Evolutionary conservation across 176 grass and related monocot species (phyloP), one percentile per base, ranked within the genome.

Genomic region (Saccharum spontaneum): DNA sequence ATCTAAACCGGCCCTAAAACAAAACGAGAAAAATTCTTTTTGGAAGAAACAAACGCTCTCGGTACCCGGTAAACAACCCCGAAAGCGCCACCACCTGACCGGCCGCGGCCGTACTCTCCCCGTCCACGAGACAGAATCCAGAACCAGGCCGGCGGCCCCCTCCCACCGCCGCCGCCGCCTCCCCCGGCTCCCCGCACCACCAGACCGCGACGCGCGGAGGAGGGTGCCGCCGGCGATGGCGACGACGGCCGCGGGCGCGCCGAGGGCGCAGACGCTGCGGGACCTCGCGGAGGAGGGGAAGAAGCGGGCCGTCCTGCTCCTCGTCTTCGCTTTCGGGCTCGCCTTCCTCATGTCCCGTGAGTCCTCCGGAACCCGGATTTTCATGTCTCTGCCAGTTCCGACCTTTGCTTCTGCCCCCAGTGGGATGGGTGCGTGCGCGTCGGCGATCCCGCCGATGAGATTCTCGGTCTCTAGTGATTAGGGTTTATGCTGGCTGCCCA

Each of bases 301-400:
- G 89, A 87, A 90, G 84, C 89, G 89, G 39, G 75, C 84, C 75
- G 84, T 90, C 61, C 80, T 90, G 75, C 80, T 90, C 69, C 89
- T 90, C 68, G 75, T 90, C 75, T 83, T 90, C 84, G 80, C 75
- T 75, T 90, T 79, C 61, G 89, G 89, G 1, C 84, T 90, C 61
- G 84, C 89, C 36, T 90, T 90, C 75, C 80, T 90, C 69, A 87
- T 90, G 89, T 87, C 89, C 80, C 80, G 89, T 90, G 89, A 90
- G 89, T 40, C 44, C 20, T 43, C 37, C 38, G 2, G 10, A 83
- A 62, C 61, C 80, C 80, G 67, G 73, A 12, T 6, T 26, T 5
- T 13, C 41, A 4, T 5, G 10, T 43, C 28, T n/a, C 24, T 55
- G 1, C 38, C 61, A 13, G n/a, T 48, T 73, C 16, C 20, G 1